Evolutionary conservation across 2,329 filamentous ascomycete species (phyloP), one percentile per base, ranked within the genome.

Genomic region (Sporothrix mexicana): DNA sequence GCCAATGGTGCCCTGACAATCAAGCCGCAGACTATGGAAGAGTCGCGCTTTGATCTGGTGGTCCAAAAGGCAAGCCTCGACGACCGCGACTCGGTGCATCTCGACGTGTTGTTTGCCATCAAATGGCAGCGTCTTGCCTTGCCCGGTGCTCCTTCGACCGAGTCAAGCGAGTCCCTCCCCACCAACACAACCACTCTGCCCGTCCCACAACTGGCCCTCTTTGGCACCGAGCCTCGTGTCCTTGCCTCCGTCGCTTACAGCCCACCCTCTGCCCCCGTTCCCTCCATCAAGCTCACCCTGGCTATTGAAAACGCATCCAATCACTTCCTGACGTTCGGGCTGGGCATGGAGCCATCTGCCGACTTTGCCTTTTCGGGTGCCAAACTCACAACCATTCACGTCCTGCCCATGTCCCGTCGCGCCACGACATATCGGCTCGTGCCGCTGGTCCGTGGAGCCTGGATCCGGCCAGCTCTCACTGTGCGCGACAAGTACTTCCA

Each of bases 401-500:
- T 98, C 57, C 87, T 97, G 62, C 96, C 96, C 0, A 84, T 97
- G 75, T 95, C 93, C 73, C 85, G 95, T 74, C 87, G 93, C 64
- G 88, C 86, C 0, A 85, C 94, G n/a, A 86, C 88, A 36, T 98
- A 95, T 79, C 88, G 90, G 53, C 78, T 99, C 20, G 80, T 97
- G 73, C 91, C 95, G 8, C 86, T 91, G 53, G 83, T 86, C 78
- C 85, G 80, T 74, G 92, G 91, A 0, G 80, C 85, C 43, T 97
- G 92, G 89, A 88, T 93, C 72, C 86, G 84, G 70, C 93, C 94
- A 2, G 88, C 88, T 45, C 83, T 97, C 74, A 88, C 91, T 74
- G 93, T 98, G 53, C 87, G 93, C 74, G 95, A 97, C 83, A 91
- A 92, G 77, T 97, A 97, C 79, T 98, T 97, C 81, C 95, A 97